phyloP scores from a whole-genome alignment of 192 early-diverging fungal species.

The Rhizophagus sp. region DNA sequence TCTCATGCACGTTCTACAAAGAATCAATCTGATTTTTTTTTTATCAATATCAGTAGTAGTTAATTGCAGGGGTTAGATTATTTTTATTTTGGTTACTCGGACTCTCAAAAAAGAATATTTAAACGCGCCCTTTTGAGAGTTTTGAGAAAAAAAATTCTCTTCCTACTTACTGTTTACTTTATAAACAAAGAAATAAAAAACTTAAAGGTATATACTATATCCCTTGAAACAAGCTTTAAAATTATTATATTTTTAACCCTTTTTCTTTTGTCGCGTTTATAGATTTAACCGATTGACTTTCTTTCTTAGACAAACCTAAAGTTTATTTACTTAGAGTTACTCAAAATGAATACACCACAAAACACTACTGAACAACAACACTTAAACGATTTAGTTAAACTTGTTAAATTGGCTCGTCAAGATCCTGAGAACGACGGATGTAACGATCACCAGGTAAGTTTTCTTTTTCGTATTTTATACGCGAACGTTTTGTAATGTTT shows the following conservation, averaged over 20 bases:
- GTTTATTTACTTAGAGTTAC: background rate
- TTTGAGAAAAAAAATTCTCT: background rate
- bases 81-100: background rate
- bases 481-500: too few relatives aligned
- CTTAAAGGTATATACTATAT: too few relatives aligned
- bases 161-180: background rate
- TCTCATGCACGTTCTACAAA: too few relatives aligned
- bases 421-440: background rate
- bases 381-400: background rate
- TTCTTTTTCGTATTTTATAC: background rate
- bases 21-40: too few relatives aligned
- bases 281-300: background rate
- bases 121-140: background rate
- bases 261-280: background rate
- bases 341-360: background rate
- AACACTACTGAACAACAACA: background rate
- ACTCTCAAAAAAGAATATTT: background rate
- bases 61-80: too few relatives aligned
- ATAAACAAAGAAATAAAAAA: background rate
- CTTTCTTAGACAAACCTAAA: background rate
- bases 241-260: background rate
- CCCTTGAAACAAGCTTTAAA: too few relatives aligned
- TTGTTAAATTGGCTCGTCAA: background rate
- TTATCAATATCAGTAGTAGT: too few relatives aligned
- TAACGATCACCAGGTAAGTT: background rate